These are phyloP conservation scores for Fusarium sp. DNA, from an alignment of 2,329 filamentous ascomycete species.

Conservation along the genomic window DNA sequence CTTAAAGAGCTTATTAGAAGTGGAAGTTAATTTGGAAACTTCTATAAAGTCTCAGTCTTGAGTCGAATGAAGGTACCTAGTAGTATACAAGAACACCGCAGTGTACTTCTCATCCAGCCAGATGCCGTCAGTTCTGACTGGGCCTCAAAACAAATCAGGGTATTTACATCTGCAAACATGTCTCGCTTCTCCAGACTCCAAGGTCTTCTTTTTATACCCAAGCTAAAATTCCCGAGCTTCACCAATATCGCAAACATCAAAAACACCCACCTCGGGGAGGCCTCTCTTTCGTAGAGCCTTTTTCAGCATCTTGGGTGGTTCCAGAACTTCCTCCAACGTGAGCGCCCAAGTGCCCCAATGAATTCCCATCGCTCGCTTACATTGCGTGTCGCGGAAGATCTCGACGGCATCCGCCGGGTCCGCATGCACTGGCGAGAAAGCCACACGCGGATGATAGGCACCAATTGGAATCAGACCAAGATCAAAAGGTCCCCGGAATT, in stretches of 20 bases:
- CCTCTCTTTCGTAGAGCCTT: conserved; percentile 76
- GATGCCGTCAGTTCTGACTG: conserved; percentile 1
- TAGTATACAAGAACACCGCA: background rate
- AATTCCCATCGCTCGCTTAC: conserved; percentile 82
- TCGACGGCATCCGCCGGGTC: conserved; percentile 90
- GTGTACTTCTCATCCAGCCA: background rate
- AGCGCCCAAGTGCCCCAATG: conserved; percentile 95
- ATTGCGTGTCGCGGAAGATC: conserved; percentile 87
- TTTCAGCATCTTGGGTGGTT: conserved; percentile 80
- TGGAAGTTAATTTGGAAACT: conserved; percentile 9
- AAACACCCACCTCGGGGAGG: conserved; percentile 76
- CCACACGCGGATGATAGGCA: conserved; percentile 78
- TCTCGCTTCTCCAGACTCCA: conserved; percentile 3
- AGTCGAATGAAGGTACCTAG: background rate
- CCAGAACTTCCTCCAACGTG: conserved; percentile 85
- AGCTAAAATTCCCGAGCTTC: conserved; percentile 79
- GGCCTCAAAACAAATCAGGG: conserved; percentile 20
- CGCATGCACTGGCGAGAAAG: conserved; percentile 86
- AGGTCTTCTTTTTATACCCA: background rate
- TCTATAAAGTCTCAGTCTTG: conserved; percentile 9
- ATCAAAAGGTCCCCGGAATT: conserved; percentile 85
- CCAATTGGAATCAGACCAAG: conserved; percentile 94
- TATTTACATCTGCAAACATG: conserved; percentile 22
- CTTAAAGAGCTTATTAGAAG: background rate
- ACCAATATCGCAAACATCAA: conserved; percentile 86